Base-by-base conservation (phyloP, 306 rosid species). In the Quercus robur region DNA sequence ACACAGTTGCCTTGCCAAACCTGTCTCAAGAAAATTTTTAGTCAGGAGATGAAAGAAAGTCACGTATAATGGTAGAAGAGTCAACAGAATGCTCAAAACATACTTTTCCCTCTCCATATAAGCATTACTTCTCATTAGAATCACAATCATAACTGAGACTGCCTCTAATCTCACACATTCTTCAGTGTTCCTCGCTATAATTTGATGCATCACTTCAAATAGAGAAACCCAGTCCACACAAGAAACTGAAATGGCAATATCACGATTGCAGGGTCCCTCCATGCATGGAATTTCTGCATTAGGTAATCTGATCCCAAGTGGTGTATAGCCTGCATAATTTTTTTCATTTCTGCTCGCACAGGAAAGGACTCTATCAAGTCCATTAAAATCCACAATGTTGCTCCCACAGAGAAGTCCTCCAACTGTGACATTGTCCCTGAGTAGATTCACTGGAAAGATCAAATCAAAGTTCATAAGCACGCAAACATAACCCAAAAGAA, bases 371-470 rank as follows among this genome's bases (percentile, higher is more conserved):
- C 80, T 84, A 81, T 81, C 89, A 73, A 77, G 76, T 77, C 79
- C 80, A 38, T 59, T 77, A 80, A 77, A 78, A 82, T 90, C 87
- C 79, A 68, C 70, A 86, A 56, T 8, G 70, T 78, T 80, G 80
- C 85, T 82, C 74, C 84, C 87, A 33, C 38, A 8, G 85, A 82
- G 56, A 84, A 85, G 74, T 77, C 89, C 91, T 67, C 88, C 94
- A 56, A 91, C 74, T 67, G 81, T 75, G 85, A 94, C 83, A 81
- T 87, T 92, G 86, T 90, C 90, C 97, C 99, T 94, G 99, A 88
- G 97, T 90, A 94, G 92, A 94, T 93, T 89, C 95, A 94, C 97
- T 90, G 97, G 94, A 90, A 91, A 91, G 93, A 94, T 94, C 99
- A 93, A 91, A 92, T 93, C 94, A 90, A 90, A 94, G 93, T 87